These are phyloP conservation scores for Nicotiana knightiana DNA, from an alignment of 257 asterid species.

Conservation along the genomic window DNA sequence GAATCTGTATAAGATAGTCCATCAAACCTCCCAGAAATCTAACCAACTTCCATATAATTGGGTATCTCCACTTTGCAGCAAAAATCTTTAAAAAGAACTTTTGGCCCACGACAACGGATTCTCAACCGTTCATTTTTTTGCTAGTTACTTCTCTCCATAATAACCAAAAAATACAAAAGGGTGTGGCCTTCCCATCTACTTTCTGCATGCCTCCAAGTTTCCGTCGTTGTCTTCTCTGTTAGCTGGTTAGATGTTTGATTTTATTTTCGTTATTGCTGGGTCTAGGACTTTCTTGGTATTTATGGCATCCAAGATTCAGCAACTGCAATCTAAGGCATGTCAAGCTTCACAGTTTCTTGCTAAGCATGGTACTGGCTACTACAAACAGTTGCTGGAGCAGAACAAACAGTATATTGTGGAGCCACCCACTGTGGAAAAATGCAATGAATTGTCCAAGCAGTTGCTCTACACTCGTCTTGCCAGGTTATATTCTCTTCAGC, in stretches of 20 bases:
- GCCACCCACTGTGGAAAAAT: slow-evolving; percentile 39
- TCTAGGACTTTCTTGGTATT: background rate
- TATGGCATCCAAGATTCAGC: slow-evolving; percentile 41
- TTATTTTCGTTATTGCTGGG: background rate
- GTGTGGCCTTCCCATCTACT: background rate
- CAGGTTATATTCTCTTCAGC: slow-evolving; percentile 23
- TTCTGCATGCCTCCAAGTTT: background rate
- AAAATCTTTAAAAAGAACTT: no score
- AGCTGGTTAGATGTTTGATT: background rate
- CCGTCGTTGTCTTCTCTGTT: background rate
- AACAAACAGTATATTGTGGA: slow-evolving; percentile 41
- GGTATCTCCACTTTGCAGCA: background rate
- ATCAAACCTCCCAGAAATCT: background rate
- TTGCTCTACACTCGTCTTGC: slow-evolving; percentile 49
- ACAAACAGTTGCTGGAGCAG: slow-evolving; percentile 37
- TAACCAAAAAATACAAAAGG: background rate
- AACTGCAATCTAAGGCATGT: slow-evolving; percentile 31
- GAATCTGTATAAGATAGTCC: background rate
- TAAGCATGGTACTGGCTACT: slow-evolving; percentile 29
- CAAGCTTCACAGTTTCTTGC: slow-evolving; percentile 33
- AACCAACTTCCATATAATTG: background rate
- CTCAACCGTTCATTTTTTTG: background rate
- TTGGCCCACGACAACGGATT: background rate
- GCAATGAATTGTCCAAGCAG: slow-evolving; percentile 40
- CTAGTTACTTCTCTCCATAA: background rate